These are phyloP conservation scores for Bisporella sp. DNA, from an alignment of 2,329 filamentous ascomycete species.

Conservation along the genomic window DNA sequence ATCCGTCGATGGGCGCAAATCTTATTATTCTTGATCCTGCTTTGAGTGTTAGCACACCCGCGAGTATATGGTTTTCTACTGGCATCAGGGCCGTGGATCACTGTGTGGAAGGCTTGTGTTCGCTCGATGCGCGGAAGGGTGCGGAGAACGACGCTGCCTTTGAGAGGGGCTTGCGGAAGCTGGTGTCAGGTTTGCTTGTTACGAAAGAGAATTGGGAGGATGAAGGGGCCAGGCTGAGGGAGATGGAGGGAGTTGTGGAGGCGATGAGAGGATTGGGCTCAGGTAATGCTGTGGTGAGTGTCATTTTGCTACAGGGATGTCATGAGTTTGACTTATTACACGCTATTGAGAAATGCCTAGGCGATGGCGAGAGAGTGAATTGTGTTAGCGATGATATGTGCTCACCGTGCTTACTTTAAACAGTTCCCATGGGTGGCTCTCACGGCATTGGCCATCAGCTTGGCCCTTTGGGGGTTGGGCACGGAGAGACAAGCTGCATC, in stretches of 20 bases:
- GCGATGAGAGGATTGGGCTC: conserved; percentile 41
- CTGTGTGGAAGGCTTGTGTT: conserved; percentile 48
- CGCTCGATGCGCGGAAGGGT: conserved; percentile 19
- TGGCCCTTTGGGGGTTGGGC: conserved; percentile 40
- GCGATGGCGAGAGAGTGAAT: too few relatives aligned
- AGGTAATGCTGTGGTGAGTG: conserved; percentile 12
- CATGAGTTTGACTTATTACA: too few relatives aligned
- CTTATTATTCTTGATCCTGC: conserved; percentile 51
- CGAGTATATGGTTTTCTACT: conserved; percentile 48
- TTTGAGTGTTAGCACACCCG: conserved; percentile 43
- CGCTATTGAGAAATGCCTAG: too few relatives aligned
- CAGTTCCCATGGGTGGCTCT: conserved; percentile 31
- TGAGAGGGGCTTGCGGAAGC: conserved; percentile 13
- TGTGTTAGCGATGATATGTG: too few relatives aligned
- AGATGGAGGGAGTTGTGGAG: conserved; percentile 39
- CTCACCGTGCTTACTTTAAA: too few relatives aligned
- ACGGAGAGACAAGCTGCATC: conserved; percentile 54
- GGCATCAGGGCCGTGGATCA: conserved; percentile 51
- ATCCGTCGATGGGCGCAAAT: conserved; percentile 35
- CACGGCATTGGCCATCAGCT: conserved; percentile 38
- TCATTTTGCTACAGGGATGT: too few relatives aligned
- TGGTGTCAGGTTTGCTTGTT: conserved; percentile 19
- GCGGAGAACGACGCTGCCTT: conserved; percentile 13
- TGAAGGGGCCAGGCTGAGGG: conserved; percentile 12
- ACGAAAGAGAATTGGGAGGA: conserved; percentile 14